Evolutionary conservation across 2,329 filamentous ascomycete species (phyloP), one percentile per base, ranked within the genome.

Genomic region (Hypoxylon sp.): DNA sequence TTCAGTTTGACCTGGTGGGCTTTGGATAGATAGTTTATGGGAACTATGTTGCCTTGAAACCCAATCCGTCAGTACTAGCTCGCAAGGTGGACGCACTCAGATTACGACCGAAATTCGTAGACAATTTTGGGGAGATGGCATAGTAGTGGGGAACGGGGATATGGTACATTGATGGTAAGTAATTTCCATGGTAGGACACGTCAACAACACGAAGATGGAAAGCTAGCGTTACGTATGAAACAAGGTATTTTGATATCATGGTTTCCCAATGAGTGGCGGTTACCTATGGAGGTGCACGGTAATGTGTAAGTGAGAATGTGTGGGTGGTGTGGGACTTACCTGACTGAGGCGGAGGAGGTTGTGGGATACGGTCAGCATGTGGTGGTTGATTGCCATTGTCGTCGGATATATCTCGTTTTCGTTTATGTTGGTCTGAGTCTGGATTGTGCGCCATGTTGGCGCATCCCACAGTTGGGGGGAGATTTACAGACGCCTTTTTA

Each of bases 21-120:
- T 66, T 81, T 84, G 13, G 83, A 80, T 44, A 88, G 76, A 74
- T 88, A 89, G 68, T 88, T 88, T 75, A 89, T 87, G 53, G 82
- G 81, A 35, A 76, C 61, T 61, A 69, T 66, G 66, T 75, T 75
- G 73, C 76, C 75, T 78, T 80, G 57, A 72, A 78, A 71, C 50
- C 44, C 46, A 39, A 68, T 71, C 29, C 29, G 72, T 74, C 50
- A 76, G 74, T 62, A 54, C 37, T 47, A 53, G 48, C 19, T 61
- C 53, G 31, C 62, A 35, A 47, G 61, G 53, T 47, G 46, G 26
- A 31, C 31, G 55, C 57, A 64, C 26, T 58, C 59, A 52, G 22
- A 33, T 48, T 54, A 31, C 44, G 29, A 61, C 19, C 39, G 59
- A 26, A 54, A 66, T 55, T 47, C 47, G 17, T 35, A 37, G 31